Conservation (phyloP, 148 eudicot genomes). For the Persicaria maculosa region DNA sequence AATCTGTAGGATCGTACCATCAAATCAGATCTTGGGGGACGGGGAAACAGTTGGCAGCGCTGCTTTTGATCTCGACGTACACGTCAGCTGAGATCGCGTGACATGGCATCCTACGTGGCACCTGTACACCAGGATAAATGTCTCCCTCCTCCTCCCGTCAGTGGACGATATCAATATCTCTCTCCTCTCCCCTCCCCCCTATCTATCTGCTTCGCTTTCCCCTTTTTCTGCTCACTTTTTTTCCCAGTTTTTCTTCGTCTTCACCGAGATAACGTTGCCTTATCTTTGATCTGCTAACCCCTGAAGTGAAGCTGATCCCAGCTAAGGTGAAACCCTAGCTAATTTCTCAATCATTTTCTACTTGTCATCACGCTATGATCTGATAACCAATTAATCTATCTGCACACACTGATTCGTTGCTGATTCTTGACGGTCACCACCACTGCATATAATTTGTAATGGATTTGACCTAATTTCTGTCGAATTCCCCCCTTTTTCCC, state of each 20-base stretch:
- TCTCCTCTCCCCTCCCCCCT: neutral
- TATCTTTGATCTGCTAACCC: neutral
- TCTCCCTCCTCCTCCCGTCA: neutral
- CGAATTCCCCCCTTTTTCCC: neutral
- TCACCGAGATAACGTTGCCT: neutral
- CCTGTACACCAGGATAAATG: neutral
- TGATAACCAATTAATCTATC: neutral
- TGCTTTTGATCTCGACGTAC: neutral
- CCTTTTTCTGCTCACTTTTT: neutral
- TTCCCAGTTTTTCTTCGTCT: neutral
- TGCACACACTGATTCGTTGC: neutral
- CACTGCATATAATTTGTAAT: neutral
- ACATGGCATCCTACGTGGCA: conserved; percentile 11
- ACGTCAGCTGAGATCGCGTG: neutral
- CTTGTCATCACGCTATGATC: neutral
- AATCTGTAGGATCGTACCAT: neutral
- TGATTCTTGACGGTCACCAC: neutral
- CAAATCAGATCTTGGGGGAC: conserved; percentile 1
- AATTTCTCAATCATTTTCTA: neutral
- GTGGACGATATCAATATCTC: conserved; percentile 3
- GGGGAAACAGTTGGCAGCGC: neutral
- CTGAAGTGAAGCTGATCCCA: too few relatives aligned
- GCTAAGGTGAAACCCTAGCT: neutral
- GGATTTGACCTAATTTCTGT: neutral
- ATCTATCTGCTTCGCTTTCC: conserved; percentile 6